phyloP scores from a whole-genome alignment of 345 rosid genomes.

The Mangifera indica region DNA sequence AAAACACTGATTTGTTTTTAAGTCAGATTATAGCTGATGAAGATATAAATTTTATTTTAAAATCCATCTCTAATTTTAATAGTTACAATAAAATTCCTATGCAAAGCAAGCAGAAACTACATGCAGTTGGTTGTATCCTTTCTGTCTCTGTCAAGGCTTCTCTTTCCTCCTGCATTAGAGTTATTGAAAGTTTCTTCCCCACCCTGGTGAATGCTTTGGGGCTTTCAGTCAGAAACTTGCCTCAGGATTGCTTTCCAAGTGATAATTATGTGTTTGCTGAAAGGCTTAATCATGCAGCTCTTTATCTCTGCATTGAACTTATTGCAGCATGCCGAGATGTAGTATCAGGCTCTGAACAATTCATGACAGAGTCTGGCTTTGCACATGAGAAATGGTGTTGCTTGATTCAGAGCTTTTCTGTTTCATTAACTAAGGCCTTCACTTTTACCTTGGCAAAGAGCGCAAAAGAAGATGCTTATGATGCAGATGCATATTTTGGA shows the following conservation, averaged over 20 bases:
- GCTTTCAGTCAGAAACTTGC: constrained; percentile 34
- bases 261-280: constrained; percentile 28
- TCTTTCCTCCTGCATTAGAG: constrained; percentile 52
- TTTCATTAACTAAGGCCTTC: constrained; percentile 49
- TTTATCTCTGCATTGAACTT: constrained; percentile 65
- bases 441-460: constrained; percentile 35
- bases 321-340: constrained; percentile 73
- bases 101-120: constrained; percentile 55
- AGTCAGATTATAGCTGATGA: constrained; percentile 54
- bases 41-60: constrained; percentile 51
- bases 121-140: constrained; percentile 60
- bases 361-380: constrained; percentile 21
- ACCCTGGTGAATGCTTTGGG: constrained; percentile 56
- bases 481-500: constrained; percentile 50
- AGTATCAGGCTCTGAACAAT: constrained; percentile 30
- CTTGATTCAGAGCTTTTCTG: constrained; percentile 49
- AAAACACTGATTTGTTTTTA: constrained; percentile 48
- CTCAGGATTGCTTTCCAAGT: constrained; percentile 30
- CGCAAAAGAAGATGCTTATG: constrained; percentile 29
- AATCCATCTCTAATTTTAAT: constrained; percentile 42
- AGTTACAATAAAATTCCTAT: constrained; percentile 44
- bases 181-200: constrained; percentile 55
- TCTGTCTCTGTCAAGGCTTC: constrained; percentile 67
- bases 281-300: constrained; percentile 55
- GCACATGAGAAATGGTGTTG: constrained; percentile 47